Base-by-base conservation (phyloP, 1,139 yeast genomes). In the Zygosaccharomyces sapae region DNA sequence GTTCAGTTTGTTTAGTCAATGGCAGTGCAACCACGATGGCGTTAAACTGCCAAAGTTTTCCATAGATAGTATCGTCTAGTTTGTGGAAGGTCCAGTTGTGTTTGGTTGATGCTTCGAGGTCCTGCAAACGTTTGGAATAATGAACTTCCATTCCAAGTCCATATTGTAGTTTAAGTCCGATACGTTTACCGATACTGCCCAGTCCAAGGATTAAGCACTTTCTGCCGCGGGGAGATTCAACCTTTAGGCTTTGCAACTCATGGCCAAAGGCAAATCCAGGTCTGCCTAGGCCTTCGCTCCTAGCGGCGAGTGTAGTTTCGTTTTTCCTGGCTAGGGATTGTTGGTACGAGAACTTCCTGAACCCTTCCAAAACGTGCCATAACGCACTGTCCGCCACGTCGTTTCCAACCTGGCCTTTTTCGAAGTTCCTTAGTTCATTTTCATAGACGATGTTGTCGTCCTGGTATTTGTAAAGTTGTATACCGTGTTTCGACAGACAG, bases 381-480 rank as follows among this genome's bases (percentile, higher is more conserved):
- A 86, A 67, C 0, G 81, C 94, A 50, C 83, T 72, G 56, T 87
- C 96, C 1, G 95, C 94, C n/a, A 87, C 96, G 8, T 87, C 86
- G 41, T 63, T 63, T 6, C 66, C 62, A 1, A 62, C 64, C 38
- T 52, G 53, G 8, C 55, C 55, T 10, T 36, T 33, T 29, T 50
- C 33, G 34, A 55, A 52, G 5, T 34, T 41, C 10, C n/a, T 13
- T n/a, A 39, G 2, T n/a, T 27, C n/a, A 7, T 13, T 24, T 12
- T 37, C 35, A 29, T 18, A 29, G 4, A 27, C 27, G 1, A n/a
- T 18, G 6, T 34, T 43, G 4, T 51, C 48, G 40, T 62, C 66
- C 39, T 56, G 61, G 46, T 59, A 60, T 38, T 59, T 58, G 48
- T 52, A 56, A 29, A 63, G 44, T 36, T 49, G 48, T 27, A 62